Evolutionary conservation across 352 stramenopile species (phyloP), one percentile per base, ranked within the genome.

Genomic region (Phytophthora podocarpi): DNA sequence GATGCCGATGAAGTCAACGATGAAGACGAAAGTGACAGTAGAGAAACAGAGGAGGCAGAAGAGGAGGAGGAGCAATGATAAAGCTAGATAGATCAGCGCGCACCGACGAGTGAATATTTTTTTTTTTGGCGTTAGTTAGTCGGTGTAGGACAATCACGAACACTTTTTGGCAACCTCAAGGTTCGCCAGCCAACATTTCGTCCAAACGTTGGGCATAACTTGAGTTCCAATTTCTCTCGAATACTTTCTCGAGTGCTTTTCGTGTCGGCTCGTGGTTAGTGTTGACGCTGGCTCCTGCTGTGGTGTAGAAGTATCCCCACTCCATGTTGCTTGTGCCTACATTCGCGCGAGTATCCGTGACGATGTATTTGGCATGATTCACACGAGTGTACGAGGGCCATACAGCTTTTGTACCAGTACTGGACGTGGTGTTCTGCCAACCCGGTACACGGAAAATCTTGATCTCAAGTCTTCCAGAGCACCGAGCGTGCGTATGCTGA

Each of bases 271-370:
- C 66, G 60, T 90, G 71, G 54, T 93, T 77, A n/a, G 80, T 91
- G 55, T 95, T 93, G 23, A 95, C 62, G 31, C 82, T 92, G 18
- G 76, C 78, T 15, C 84, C 86, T 18, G 86, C 82, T 10, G 84
- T 93, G 13, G 86, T 89, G 76, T 95, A 89, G 56, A 93, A 95
- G 60, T 95, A 95, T 9, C 82, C 79, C 86, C 86, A 92, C 68
- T 91, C 81, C 81, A 92, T 93, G 66, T 95, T 95, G 58, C 84
- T 93, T 28, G 84, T 93, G 20, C 86, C 84, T n/a, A 95, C 67
- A 59, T 95, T 95, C 26, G 78, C 82, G n/a, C 82, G 82, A 54
- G 57, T 31, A 61, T 95, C 86, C 1, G 76, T 92, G 48, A 95
- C 83, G 61, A 95, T 89, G 49, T 86, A 93, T 70, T 95, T 95